Evolutionary conservation across 805 yeast genomes (phyloP).

Genomic region (Teunomyces pallodes): DNA sequence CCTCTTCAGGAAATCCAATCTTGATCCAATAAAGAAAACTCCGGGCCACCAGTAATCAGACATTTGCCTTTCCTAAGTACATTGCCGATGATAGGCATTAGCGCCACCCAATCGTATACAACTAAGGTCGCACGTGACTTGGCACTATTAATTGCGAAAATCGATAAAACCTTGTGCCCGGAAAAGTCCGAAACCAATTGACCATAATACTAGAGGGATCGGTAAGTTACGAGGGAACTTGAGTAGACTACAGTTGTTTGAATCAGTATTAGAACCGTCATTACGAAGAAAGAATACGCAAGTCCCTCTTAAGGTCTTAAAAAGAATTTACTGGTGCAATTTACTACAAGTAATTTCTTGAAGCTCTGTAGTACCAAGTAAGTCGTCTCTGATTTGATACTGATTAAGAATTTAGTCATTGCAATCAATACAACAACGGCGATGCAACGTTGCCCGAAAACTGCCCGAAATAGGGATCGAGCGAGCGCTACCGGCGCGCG

Average conservation of each 20-base stretch:
- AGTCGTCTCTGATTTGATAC: slow-evolving; percentile 1
- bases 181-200: neutral
- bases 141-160: neutral
- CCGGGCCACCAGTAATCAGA: neutral
- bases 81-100: slow-evolving; percentile 1
- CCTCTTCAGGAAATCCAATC: neutral
- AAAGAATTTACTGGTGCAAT: neutral
- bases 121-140: neutral
- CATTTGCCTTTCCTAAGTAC: neutral
- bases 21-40: neutral
- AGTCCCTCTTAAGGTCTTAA: too few species aligned
- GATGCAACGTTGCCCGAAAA: neutral
- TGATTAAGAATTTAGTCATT: slow-evolving; percentile 1
- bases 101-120: neutral
- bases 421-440: neutral
- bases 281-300: too few species aligned
- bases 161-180: neutral
- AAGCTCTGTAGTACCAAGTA: neutral
- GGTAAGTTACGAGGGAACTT: too few species aligned
- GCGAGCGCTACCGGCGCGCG: neutral
- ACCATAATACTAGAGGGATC: too few species aligned
- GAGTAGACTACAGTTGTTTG: too few species aligned
- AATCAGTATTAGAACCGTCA: too few species aligned
- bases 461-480: neutral
- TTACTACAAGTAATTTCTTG: neutral